Conservation (phyloP, 1,284 basidiomycete species). For the Puccinia triticina region DNA sequence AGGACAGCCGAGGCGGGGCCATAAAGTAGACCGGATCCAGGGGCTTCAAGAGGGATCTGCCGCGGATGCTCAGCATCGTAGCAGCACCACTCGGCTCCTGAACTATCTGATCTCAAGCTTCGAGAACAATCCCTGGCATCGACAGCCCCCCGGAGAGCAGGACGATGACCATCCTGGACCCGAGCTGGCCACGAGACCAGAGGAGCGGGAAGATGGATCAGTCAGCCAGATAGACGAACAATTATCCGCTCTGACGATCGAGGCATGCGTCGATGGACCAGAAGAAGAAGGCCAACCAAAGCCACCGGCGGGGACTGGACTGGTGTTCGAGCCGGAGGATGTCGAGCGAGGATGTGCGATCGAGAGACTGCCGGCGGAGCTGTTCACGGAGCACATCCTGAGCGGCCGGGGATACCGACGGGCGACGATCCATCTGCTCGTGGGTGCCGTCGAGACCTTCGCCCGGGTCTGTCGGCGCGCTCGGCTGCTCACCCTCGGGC, state of each 20-base stretch:
- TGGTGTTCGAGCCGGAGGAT: slow-evolving; percentile 1
- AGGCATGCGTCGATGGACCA: background rate
- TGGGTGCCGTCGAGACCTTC: slow-evolving; percentile 17
- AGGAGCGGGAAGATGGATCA: background rate
- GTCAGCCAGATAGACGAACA: background rate
- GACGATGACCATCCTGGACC: background rate
- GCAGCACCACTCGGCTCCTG: background rate
- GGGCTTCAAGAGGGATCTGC: background rate
- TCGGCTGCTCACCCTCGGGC: slow-evolving; percentile 6
- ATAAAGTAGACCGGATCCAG: background rate
- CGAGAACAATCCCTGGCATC: slow-evolving; percentile 19
- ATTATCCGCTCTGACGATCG: background rate
- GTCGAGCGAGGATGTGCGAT: background rate
- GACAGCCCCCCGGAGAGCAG: background rate
- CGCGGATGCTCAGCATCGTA: slow-evolving; percentile 6
- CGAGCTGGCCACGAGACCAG: background rate
- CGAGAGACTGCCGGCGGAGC: slow-evolving; percentile 2
- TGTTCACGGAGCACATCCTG: slow-evolving; percentile 13
- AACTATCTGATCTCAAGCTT: slow-evolving; percentile 17
- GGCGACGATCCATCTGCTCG: background rate
- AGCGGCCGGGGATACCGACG: background rate
- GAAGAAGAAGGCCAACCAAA: background rate
- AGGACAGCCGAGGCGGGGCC: too few species aligned
- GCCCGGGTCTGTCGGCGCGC: background rate
- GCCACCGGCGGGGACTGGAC: background rate